Base-by-base conservation (phyloP, 495 filamentous ascomycete species). In the Paragyromitra xinjiangensis region DNA sequence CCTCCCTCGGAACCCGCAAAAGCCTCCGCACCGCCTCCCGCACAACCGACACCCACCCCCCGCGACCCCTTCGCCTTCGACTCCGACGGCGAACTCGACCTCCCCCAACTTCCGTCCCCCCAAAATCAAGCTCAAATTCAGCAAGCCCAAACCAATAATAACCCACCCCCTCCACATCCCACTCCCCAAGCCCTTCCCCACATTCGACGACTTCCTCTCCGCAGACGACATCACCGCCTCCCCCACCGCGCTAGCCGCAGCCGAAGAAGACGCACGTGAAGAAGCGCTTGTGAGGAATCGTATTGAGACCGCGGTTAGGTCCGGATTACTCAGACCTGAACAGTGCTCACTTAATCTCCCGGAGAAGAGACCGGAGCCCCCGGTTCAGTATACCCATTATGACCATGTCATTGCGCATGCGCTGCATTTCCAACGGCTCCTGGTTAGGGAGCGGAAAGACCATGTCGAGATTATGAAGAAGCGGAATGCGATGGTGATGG, bases 351-450 rank as follows among this genome's bases (percentile, higher is more conserved):
- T 92, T 39, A 97, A 91, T 80, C 86, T 89, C n/a, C 91, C 91
- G 0, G 93, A 97, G 71, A 87, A 89, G 56, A 91, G 93, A 75
- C 86, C 89, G 51, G 89, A 91, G 69, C 92, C 92, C 2, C 87
- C 90, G 6, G 88, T 88, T 70, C 93, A 93, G 67, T 97, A 93
- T 84, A 90, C 90, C 16, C 94, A 97, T 80, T 88, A 89, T 70
- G 94, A 98, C 81, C 92, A 97, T 80, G 86, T 98, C 7, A 88
- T 93, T 53, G 89, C 90, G 14, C 94, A 97, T 78, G 93, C 92
- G 56, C 76, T 92, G 11, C 89, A 93, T 77, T 94, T 98, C 79
- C 89, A 92, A 51, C 90, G 88, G 75, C 85, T 97, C 50, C 87
- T 98, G 85, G 84, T 90, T 26, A 86, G 89, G 66, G 96, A 98